Base-by-base conservation (phyloP, 2,329 filamentous ascomycete genomes). In the Pestalotiopsis sp. region DNA sequence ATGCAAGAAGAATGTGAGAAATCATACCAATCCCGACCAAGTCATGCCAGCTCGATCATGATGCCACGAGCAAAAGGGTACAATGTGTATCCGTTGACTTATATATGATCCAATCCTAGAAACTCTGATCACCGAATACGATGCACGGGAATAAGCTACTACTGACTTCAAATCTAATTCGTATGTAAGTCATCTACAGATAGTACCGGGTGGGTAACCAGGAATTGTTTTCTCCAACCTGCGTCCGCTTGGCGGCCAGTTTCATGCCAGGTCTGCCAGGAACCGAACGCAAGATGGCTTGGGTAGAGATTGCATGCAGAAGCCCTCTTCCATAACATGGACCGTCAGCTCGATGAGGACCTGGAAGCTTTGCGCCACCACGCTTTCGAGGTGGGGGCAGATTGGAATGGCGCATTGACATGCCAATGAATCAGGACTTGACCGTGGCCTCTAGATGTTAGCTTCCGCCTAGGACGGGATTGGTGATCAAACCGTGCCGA, bases 401-500 rank as follows among this genome's bases (percentile, higher is more conserved):
- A 9, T n/a, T n/a, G 20, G 44, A 52, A 40, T 39, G 30, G 30
- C 58, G 58, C 58, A 38, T 61, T 61, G 58, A 40, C 58, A 61
- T 17, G 11, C 58, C 38, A 26, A 39, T 63, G 39, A 10, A 26
- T 63, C 38, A 40, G 26, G 58, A 38, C 17, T 39, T 20, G 38
- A 30, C 58, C 30, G 13, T 61, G 9, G 26, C 58, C 17, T 20
- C 7, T n/a, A 5, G 60, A 17, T 7, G 60, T 39, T 63, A 63
- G 60, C 60, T 63, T 63, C 40, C 40, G 60, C 60, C 39, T 63
- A 52, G n/a, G 60, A 24, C 38, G 39, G 60, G 60, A 60, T 56
- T 70, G 71, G 68, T 69, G 70, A 73, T 73, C 69, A 73, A 71
- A 73, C 71, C 66, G 64, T 52, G 69, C 56, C 66, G 57, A 66